Conservation (phyloP, 805 yeast genomes). For the Pichia membranifaciens region DNA sequence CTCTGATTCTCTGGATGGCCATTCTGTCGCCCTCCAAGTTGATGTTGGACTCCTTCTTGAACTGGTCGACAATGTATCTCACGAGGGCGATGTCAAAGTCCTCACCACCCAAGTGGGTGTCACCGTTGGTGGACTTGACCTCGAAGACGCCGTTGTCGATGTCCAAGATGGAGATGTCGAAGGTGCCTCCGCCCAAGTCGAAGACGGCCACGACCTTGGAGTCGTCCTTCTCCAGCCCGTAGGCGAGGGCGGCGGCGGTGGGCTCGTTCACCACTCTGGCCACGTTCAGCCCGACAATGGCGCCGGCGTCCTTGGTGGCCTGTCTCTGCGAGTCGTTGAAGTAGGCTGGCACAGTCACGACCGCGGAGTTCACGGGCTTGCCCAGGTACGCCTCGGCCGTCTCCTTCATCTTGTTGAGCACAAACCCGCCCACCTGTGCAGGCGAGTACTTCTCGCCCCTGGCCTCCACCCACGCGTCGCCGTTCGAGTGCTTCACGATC, state of each 20-base stretch:
- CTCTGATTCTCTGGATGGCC: constrained; percentile 71
- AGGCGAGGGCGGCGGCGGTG: constrained; percentile 91
- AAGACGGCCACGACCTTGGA: constrained; percentile 74
- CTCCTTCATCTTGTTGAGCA: constrained; percentile 95
- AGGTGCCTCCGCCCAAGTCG: constrained; percentile 98
- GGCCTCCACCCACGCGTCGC: constrained; percentile 64
- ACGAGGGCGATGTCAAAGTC: constrained; percentile 85
- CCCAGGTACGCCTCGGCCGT: constrained; percentile 92
- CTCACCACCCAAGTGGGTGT: constrained; percentile 90
- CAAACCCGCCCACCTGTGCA: constrained; percentile 62
- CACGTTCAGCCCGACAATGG: constrained; percentile 89
- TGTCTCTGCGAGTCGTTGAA: constrained; percentile 90
- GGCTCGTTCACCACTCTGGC: constrained; percentile 89
- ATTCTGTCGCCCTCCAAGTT: constrained; percentile 47
- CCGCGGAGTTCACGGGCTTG: constrained; percentile 83
- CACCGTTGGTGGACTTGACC: constrained; percentile 97
- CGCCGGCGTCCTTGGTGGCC: constrained; percentile 96
- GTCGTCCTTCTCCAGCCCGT: constrained; percentile 78
- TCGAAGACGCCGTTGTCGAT: constrained; percentile 97
- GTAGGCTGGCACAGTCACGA: constrained; percentile 86
- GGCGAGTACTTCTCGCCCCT: constrained; percentile 51
- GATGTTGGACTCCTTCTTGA: constrained; percentile 48
- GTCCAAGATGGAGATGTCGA: constrained; percentile 93
- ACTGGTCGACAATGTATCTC: constrained; percentile 59
- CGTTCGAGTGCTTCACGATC: constrained; percentile 52